Conservation (phyloP, 371 early-diverging fungal genomes). For the Phascolomyces articulosus region DNA sequence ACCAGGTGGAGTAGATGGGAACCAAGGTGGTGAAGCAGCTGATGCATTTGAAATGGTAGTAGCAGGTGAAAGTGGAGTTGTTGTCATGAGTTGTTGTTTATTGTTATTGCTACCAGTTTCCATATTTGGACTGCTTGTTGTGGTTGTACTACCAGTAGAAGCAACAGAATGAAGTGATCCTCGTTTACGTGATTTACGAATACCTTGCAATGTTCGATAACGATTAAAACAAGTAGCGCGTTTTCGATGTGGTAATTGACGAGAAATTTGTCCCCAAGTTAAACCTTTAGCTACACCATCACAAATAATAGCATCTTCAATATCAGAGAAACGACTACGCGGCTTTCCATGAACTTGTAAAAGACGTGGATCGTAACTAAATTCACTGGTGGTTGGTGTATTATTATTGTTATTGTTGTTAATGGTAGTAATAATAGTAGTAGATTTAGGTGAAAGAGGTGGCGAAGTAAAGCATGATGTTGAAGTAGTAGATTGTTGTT, state of each 20-base stretch:
- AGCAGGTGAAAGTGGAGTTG: neutral
- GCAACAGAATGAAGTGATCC: too few species aligned
- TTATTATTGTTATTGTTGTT: too few species aligned
- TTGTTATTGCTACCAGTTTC: neutral
- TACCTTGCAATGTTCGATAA: constrained; percentile 51
- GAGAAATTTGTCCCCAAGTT: constrained; percentile 56
- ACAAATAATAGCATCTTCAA: constrained; percentile 52
- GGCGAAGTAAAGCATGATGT: constrained; percentile 25
- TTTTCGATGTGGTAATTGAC: constrained; percentile 54
- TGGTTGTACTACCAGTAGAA: neutral
- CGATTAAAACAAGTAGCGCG: constrained; percentile 57
- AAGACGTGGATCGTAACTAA: constrained; percentile 2
- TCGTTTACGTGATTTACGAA: constrained; percentile 50
- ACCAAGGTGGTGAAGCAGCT: constrained; percentile 14
- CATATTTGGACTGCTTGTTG: neutral
- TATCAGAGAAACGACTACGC: constrained; percentile 50
- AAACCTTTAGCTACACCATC: constrained; percentile 52
- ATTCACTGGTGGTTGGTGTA: neutral
- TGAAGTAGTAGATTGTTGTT: constrained; percentile 2
- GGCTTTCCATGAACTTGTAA: constrained; percentile 38
- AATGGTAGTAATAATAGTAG: too few species aligned
- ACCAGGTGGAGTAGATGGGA: constrained; percentile 13
- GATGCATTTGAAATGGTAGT: neutral
- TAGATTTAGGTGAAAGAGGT: constrained; percentile 33
- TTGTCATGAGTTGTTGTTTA: neutral